A percentile compares a stretch with the other conserved stretches of the same genome.
Conservation (phyloP, 768 basidiomycete genomes). For the Lactarius indigo region DNA sequence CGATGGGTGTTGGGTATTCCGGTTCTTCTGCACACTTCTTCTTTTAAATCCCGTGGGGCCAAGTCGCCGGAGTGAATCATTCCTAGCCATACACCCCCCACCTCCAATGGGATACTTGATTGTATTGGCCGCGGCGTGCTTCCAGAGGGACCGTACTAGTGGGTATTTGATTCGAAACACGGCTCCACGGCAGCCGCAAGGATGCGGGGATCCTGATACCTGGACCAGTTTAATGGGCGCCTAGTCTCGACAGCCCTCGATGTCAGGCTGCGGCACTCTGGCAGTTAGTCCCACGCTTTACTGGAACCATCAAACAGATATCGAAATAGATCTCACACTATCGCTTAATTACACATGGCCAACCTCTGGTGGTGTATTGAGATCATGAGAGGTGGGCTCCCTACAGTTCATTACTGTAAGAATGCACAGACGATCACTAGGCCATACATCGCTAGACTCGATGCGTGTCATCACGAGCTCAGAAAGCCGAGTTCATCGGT, state of each 20-base stretch:
- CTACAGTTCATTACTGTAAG: background rate
- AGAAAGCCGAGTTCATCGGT: background rate
- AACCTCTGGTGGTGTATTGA: background rate
- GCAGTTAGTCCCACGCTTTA: background rate
- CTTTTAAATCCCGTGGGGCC: conserved; percentile 4
- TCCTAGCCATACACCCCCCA: background rate
- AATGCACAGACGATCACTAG: background rate
- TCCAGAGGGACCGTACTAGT: background rate
- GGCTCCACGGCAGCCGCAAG: background rate
- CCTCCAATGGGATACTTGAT: background rate
- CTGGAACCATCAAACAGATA: background rate
- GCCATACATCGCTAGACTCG: conserved; percentile 1
- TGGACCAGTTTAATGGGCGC: background rate
- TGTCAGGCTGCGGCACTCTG: background rate
- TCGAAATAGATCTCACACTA: background rate
- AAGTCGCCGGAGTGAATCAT: background rate
- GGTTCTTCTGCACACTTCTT: background rate
- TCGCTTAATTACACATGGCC: background rate
- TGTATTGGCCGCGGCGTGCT: background rate
- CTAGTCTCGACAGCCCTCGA: background rate
- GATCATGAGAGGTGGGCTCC: background rate
- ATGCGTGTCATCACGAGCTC: background rate
- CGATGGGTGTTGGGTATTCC: background rate
- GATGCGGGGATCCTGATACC: background rate
- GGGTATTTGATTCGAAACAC: background rate